phyloP scores from a whole-genome alignment of 257 asterid species.

The Petunia secreta region DNA sequence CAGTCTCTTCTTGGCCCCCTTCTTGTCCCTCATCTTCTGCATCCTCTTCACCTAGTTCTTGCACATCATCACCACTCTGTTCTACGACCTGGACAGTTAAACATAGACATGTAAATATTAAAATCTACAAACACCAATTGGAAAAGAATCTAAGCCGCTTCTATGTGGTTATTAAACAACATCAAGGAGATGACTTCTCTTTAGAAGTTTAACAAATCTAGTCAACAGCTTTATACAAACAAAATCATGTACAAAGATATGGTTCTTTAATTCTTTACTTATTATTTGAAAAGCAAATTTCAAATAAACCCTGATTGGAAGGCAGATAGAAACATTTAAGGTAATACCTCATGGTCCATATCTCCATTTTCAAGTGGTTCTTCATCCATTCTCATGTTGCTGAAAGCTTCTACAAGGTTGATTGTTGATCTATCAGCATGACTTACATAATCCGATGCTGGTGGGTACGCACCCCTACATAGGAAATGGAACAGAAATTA shows the following conservation, averaged over 20 bases:
- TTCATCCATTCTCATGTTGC: conserved; percentile 72
- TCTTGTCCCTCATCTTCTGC: conserved; percentile 39
- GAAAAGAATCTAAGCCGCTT: not conserved
- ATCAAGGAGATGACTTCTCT: not conserved
- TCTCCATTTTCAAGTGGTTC: conserved; percentile 82
- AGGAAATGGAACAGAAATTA: conserved; percentile 28
- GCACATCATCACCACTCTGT: conserved; percentile 66
- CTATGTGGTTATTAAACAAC: not conserved
- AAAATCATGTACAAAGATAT: not conserved
- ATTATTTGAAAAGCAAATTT: not conserved
- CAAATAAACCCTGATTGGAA: not conserved
- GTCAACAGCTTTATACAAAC: not conserved
- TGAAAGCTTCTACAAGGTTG: conserved; percentile 77
- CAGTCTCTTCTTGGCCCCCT: conserved; percentile 69
- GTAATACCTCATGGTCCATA: conserved; percentile 67
- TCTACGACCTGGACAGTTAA: conserved; percentile 42
- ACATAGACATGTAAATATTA: conserved; percentile 26
- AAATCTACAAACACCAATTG: conserved; percentile 17
- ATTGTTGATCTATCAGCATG: conserved; percentile 66
- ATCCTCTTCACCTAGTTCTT: conserved; percentile 49
- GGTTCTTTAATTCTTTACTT: conserved; percentile 9
- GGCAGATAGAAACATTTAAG: conserved; percentile 22
- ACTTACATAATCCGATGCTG: conserved; percentile 65
- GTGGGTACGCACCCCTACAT: conserved; percentile 72
- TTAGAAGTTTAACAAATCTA: no score